Evolutionary conservation across 306 rosid species (phyloP).

Genomic region (Inga leiocalycina): DNA sequence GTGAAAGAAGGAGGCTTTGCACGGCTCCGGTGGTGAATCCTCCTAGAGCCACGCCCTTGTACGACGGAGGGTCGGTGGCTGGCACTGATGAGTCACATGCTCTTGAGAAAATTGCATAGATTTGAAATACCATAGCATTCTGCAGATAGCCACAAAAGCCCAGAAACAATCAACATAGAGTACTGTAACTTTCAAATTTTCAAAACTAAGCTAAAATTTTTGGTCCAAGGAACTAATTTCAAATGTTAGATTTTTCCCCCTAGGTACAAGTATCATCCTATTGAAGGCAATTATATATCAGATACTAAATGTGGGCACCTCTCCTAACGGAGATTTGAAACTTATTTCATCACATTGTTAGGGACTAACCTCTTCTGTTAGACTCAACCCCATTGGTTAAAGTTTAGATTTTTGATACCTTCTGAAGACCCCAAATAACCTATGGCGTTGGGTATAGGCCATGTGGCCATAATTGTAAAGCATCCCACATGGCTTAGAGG

Average conservation of each 20-base stretch:
- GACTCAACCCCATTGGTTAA: no score
- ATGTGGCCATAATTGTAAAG: neutral
- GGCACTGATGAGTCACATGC: constrained; percentile 47
- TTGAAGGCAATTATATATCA: no score
- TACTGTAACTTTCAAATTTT: no score
- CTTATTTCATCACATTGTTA: rapidly evolving
- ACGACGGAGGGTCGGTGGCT: constrained; percentile 64
- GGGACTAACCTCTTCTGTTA: no score
- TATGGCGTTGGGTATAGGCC: neutral
- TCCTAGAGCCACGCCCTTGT: constrained; percentile 58
- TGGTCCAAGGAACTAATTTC: neutral
- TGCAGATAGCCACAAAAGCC: constrained; percentile 27
- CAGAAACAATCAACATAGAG: neutral
- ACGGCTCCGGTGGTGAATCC: constrained; percentile 78
- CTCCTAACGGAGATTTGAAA: no score
- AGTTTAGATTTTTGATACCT: neutral
- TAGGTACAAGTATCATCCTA: no score
- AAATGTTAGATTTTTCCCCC: neutral
- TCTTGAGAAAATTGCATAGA: constrained; percentile 68
- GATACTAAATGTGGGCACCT: no score
- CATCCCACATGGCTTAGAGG: neutral
- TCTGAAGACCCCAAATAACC: neutral
- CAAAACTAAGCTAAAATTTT: neutral
- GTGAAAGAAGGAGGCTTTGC: constrained; percentile 66
- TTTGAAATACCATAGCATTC: constrained; percentile 89